These are phyloP conservation scores for Przewalskia tangutica DNA, from an alignment of 257 asterid species.

Conservation along the genomic window DNA sequence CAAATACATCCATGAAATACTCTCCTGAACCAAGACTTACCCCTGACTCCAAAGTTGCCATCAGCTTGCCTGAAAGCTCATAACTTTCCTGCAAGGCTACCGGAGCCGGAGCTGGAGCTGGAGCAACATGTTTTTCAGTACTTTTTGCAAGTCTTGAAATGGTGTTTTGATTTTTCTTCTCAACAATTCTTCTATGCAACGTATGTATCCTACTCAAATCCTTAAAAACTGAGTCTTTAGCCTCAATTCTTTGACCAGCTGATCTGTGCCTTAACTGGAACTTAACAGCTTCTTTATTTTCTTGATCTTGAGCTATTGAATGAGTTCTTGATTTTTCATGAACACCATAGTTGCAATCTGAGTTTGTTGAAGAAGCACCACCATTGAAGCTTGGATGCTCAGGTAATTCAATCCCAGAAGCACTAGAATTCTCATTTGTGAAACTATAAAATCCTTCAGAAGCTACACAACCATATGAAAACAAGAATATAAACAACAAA, in stretches of 20 bases:
- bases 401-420: constrained; percentile 36
- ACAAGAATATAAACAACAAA: constrained; percentile 21
- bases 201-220: constrained; percentile 67
- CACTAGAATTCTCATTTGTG: constrained; percentile 18
- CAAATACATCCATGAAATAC: constrained; percentile 78
- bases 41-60: constrained; percentile 74
- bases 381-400: constrained; percentile 28
- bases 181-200: constrained; percentile 42
- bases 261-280: constrained; percentile 56
- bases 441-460: constrained; percentile 12
- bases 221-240: constrained; percentile 32
- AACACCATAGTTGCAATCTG: constrained; percentile 25
- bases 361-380: constrained; percentile 19
- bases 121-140: neutral
- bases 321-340: constrained; percentile 1
- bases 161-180: constrained; percentile 49
- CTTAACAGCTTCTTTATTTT: constrained; percentile 29
- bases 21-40: constrained; percentile 56
- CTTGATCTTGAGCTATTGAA: constrained; percentile 5
- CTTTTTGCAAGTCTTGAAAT: constrained; percentile 25
- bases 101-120: no score
- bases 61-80: constrained; percentile 36
- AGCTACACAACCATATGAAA: constrained; percentile 19
- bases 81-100: neutral
- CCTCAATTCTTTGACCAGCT: constrained; percentile 16